Base-by-base conservation (phyloP, 31 red algal genomes). In the Porphyra umbilicalis region DNA sequence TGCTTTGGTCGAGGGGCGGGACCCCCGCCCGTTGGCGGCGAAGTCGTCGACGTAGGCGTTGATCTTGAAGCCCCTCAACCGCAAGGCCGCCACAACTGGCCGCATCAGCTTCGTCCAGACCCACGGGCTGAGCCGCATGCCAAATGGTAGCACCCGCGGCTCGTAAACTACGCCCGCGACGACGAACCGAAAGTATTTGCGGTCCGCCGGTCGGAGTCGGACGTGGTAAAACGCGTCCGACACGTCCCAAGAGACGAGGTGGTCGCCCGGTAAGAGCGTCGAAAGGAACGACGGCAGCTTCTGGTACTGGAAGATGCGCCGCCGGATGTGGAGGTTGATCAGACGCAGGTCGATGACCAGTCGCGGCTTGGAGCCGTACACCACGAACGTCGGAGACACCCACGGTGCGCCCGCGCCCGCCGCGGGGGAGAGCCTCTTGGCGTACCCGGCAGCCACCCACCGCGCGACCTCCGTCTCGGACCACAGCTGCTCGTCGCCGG, bases 171-270 rank as follows among this genome's bases (percentile, higher is more conserved):
- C 10, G 36, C 29, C 18, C 39, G 30, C 79, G 15, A 87, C 85
- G 16, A 11, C 25, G 78, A 87, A 87, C 8, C 79, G 79, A 18
- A 87, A 44, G 32, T 67, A 33, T n/a, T 74, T 20, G 13, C 37
- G 14, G 85, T 87, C 85, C 37, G 11, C 25, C 13, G 37, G 9
- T 33, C 79, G 80, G n/a, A 81, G 39, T 15, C 85, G 78, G 39
- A 87, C 38, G 42, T 87, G 85, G 80, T 87, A 83, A 33, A 82
- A 82, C 11, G 29, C 85, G 79, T 87, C 85, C 36, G 14, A 71
- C 39, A 87, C 9, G 85, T 87, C 40, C 9, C 46, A 36, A 32
- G 81, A 82, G 77, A n/a, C n/a, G n/a, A n/a, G n/a, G n/a, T n/a
- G n/a, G n/a, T n/a, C n/a, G n/a, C n/a, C n/a, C n/a, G n/a, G 82